Base-by-base conservation (phyloP, 75 land plant species). In the Cryptomeria japonica region DNA sequence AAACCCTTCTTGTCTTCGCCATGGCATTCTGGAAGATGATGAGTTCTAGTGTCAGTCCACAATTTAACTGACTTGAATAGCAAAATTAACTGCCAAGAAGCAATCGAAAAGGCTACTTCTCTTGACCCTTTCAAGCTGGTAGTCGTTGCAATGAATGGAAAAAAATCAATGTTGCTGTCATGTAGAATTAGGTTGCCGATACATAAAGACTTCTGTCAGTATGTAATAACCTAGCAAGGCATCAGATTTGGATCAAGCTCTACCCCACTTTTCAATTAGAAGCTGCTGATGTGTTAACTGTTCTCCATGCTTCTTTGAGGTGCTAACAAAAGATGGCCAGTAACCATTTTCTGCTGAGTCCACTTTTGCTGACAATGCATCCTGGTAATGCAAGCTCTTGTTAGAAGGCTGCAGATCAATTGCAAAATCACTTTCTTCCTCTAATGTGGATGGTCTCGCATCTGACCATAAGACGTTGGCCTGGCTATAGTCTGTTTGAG, bases 231-330 rank as follows among this genome's bases (percentile, higher is more conserved):
- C 84, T 46, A 46, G 49, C 41, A n/a, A 42, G n/a, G 28, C 5
- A 12, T 82, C 44, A 44, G n/a, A 82, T 42, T 82, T 8, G 31
- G 51, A 82, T 82, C 51, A 82, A 44, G 84, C 84, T 82, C 32
- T 82, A 82, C 84, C 84, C 84, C 84, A 82, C 51, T 82, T 82
- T 82, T 82, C 84, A 13, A 82, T 82, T 22, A 82, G 84, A 42
- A 82, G 51, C 49, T 82, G 46, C 84, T 82, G 84, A 46, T 4
- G 84, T 25, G 84, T 46, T 82, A 41, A 28, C 84, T 82, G 84
- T 46, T 82, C 49, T 73, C 15, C 77, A 46, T 82, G 84, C 51
- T 82, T 80, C 19, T 11, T 82, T 28, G 84, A 25, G 46, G 84
- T 44, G 84, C 46, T 46, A 12, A 82, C 84, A 82, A 82, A 82